Conservation (phyloP, 345 rosid species). For the Syzygium aromaticum region DNA sequence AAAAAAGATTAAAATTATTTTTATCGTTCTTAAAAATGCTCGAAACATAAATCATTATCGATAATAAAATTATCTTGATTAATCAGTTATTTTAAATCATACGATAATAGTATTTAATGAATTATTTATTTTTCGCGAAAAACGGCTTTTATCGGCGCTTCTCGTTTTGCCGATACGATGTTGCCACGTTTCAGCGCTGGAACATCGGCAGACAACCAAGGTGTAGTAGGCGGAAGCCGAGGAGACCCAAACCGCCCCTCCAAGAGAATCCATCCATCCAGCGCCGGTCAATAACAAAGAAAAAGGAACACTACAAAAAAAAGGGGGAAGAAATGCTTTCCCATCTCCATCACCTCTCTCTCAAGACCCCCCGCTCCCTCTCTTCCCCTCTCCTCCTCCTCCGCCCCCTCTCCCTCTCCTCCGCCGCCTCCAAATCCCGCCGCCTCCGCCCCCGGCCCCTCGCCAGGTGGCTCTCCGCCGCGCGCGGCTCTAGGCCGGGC, state of each 20-base stretch:
- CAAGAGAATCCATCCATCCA: not conserved
- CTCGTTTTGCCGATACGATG: not conserved
- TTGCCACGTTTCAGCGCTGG: not conserved
- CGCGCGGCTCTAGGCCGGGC: constrained; percentile 28
- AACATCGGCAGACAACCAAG: not conserved
- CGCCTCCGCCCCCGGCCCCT: constrained; percentile 11
- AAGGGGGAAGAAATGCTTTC: not conserved
- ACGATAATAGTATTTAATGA: no score
- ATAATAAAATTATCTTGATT: not conserved
- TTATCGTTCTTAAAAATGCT: no score
- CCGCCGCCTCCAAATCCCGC: constrained; percentile 18
- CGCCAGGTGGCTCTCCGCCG: constrained; percentile 5
- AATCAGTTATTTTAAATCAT: not conserved
- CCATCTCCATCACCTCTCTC: constrained; percentile 2
- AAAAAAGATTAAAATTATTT: no score
- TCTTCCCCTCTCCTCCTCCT: constrained; percentile 6
- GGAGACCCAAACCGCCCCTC: not conserved
- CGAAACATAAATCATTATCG: no score
- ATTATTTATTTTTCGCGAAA: no score
- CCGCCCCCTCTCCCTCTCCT: constrained; percentile 28
- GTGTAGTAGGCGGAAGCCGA: not conserved
- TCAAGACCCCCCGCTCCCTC: constrained; percentile 5
- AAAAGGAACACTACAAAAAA: no score
- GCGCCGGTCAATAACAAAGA: not conserved
- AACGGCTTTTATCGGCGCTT: not conserved